Evolutionary conservation across 2,329 filamentous ascomycete genomes (phyloP), one percentile per base, ranked within the genome.

Genomic region (Madurella mycetomatis): DNA sequence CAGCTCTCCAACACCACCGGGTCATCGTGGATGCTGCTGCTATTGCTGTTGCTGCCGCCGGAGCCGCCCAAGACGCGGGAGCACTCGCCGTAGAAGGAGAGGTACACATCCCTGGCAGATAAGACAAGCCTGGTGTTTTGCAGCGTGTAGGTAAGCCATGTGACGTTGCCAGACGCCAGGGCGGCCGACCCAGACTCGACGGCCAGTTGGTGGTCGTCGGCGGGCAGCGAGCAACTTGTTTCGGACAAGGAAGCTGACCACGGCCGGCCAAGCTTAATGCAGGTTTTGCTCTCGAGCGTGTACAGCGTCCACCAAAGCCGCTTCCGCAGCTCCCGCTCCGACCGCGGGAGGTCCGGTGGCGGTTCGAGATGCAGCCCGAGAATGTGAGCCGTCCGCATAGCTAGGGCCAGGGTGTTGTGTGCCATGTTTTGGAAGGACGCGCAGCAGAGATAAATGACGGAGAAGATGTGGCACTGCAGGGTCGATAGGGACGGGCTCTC

Each of bases 231-330:
- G 25, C 69, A 73, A 0, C 69, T 70, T 7, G 69, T 66, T 16
- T 68, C 51, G 13, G 65, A 64, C 16, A 67, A 55, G 32, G 70
- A 61, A 2, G 72, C 57, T 8, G 68, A 61, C 32, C 72, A 72
- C 1, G 76, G 76, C 0, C 76, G 72, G 2, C 77, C 76, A 1
- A 78, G 67, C 54, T 78, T 76, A 66, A 75, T 72, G 54, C 69
- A 70, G 2, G 66, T 70, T 59, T 77, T 78, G 54, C 66, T 72
- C 48, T 82, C 80, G 15, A 80, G 63, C 1, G 69, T 66, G 60
- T 73, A 81, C 1, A 83, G 60, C 1, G 64, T 66, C 77, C 77
- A 82, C 79, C 79, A 83, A 12, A 82, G 55, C 0, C 78, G 69
- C 58, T 73, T 77, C 4, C 75, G 73, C 54, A 78, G 63, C 57